Percentiles rank a stretch among this genome's conserved stretches.
Evolutionary conservation across 2,329 filamentous ascomycete genomes (phyloP).

Genomic region (Claviceps arundinis): DNA sequence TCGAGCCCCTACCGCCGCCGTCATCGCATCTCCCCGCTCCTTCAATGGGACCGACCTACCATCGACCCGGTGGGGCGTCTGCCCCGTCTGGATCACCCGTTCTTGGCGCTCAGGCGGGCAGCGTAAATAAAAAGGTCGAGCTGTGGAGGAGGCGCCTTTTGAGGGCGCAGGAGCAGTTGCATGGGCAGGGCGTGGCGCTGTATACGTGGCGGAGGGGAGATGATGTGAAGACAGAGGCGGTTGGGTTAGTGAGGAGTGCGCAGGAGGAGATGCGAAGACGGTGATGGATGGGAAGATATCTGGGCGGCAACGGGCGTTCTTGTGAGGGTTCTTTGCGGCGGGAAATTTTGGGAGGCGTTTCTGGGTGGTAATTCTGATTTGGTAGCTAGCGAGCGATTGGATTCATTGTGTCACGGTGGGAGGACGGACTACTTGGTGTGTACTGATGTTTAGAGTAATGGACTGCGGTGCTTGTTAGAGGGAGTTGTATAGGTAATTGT

Average conservation of each 20-base stretch:
- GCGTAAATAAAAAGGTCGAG: conserved; percentile 54
- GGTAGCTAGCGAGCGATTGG: neutral
- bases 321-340: neutral
- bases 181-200: conserved; percentile 51
- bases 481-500: too few species aligned
- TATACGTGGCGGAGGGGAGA: conserved; percentile 61
- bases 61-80: conserved; percentile 15
- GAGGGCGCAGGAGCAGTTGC: conserved; percentile 48
- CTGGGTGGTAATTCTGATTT: neutral
- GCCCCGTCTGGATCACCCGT: conserved; percentile 23
- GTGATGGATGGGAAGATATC: neutral
- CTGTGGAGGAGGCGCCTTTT: conserved; percentile 58
- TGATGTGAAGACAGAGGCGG: conserved; percentile 55
- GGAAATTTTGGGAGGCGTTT: neutral
- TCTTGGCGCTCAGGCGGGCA: conserved; percentile 16
- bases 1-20: conserved; percentile 25
- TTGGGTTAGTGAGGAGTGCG: conserved; percentile 47
- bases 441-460: too few species aligned
- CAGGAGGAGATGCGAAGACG: conserved; percentile 24
- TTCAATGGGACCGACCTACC: conserved; percentile 10
- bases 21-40: conserved; percentile 8
- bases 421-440: too few species aligned
- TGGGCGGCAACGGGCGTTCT: neutral
- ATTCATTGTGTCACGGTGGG: neutral
- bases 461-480: too few species aligned